Base-by-base conservation (phyloP, 2,329 filamentous ascomycete genomes). In the Aspergillus clavatus region DNA sequence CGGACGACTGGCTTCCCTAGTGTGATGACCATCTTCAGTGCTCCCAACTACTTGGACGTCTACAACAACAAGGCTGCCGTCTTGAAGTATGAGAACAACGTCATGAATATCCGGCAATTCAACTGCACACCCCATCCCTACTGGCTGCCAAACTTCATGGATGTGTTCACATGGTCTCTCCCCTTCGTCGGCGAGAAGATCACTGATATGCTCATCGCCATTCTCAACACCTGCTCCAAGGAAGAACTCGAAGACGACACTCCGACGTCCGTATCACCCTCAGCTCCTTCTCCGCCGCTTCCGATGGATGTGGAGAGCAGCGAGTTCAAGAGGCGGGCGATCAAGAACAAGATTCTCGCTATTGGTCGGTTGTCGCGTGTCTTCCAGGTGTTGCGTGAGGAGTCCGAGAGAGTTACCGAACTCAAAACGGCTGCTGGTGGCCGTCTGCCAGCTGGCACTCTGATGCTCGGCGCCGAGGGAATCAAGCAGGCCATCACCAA, bases 1-100 rank as follows among this genome's bases (percentile, higher is more conserved):
- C 82, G 91, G 53, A 97, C 93, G 1, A 98, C 93, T 16, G 93
- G 93, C 2, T 98, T 98, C 74, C 93, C 93, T 18, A 96, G 90
- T 72, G 93, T 98, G 53, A 98, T 98, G 93, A 98, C 93, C 57
- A 98, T 98, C 62, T 98, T 98, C 78, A 97, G 91, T 36, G 93
- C 93, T 1, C 93, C 93, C 28, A 98, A 98, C 72, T 98, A 98
- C 67, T 82, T 98, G 53, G 93, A 98, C 63, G 90, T 98, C 28
- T 98, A 98, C 74, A 98, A 98, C 82, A 98, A 98, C 79, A 98
- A 98, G 77, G 93, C 93, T 2, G 93, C 93, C 0, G 93, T 98
- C 31, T 77, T 98, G 61, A 98, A 98, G 74, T 98, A 98, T 68
- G 93, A 98, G 74, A 98, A 98, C 72, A 98, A 98, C 64, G 93